Conservation (phyloP, 2,329 filamentous ascomycete species). For the Aspergillus fructus region DNA sequence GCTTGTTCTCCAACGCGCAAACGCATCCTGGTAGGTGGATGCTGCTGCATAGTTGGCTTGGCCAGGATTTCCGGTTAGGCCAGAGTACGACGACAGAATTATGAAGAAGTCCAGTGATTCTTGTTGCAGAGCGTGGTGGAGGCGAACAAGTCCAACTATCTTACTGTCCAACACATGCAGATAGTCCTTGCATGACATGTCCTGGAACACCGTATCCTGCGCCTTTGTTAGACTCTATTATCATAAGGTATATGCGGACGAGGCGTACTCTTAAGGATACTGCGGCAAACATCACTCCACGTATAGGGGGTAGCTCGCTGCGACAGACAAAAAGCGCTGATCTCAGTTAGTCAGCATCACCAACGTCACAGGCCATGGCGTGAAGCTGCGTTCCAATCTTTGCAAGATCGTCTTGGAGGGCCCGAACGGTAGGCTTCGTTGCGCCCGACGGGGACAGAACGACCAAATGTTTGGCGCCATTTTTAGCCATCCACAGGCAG, state of each 20-base stretch:
- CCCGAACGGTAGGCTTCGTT: not conserved
- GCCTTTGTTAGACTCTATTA: too few species aligned
- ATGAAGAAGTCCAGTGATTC: constrained; percentile 44
- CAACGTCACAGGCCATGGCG: not conserved
- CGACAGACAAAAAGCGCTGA: too few species aligned
- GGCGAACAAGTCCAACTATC: constrained; percentile 40
- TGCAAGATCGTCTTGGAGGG: not conserved
- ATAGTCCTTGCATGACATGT: too few species aligned
- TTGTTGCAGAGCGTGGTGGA: constrained; percentile 35
- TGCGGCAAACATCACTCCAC: constrained; percentile 31
- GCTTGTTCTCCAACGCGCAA: constrained; percentile 9
- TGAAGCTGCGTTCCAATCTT: not conserved
- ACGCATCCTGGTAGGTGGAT: constrained; percentile 40
- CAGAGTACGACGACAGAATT: constrained; percentile 42
- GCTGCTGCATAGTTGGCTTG: constrained; percentile 48
- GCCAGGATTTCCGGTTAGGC: constrained; percentile 46
- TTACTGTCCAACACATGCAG: constrained; percentile 37
- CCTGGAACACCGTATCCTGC: too few species aligned
- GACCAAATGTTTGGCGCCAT: too few species aligned
- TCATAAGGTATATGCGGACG: too few species aligned
- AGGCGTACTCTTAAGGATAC: constrained; percentile 9
- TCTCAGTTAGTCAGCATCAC: not conserved
- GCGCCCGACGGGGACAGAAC: not conserved
- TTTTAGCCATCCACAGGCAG: too few species aligned
- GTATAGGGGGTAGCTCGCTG: constrained; percentile 20